phyloP scores from a whole-genome alignment of 164 flowering plant genomes.

The Echeveria elegans region DNA sequence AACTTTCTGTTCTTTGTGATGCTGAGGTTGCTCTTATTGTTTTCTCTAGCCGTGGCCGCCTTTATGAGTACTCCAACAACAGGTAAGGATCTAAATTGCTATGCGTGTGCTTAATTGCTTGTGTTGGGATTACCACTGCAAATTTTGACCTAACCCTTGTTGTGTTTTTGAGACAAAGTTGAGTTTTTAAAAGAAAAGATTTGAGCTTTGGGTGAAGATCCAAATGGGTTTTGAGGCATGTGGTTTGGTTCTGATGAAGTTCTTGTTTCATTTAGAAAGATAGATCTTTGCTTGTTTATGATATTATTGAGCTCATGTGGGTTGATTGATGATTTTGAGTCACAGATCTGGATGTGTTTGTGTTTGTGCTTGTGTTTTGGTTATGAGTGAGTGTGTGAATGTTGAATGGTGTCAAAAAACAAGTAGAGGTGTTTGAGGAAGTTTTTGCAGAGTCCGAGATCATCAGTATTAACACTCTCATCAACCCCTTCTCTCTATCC shows the following conservation, averaged over 20 bases:
- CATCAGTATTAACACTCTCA: conserved; percentile 18
- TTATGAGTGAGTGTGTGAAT: conserved; percentile 4
- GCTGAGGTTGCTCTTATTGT: conserved; percentile 74
- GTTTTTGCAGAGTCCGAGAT: conserved; percentile 23
- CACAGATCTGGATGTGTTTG: conserved; percentile 6
- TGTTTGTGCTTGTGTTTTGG: no score
- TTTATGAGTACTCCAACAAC: conserved; percentile 72
- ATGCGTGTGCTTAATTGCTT: neutral
- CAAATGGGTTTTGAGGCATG: neutral
- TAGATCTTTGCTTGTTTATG: neutral
- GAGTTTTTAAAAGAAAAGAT: neutral
- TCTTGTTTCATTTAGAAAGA: no score
- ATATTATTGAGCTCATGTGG: conserved; percentile 2
- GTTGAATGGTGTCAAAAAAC: conserved; percentile 9
- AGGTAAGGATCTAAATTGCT: conserved; percentile 47
- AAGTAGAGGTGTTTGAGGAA: conserved; percentile 19
- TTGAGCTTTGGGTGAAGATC: neutral
- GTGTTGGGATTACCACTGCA: neutral
- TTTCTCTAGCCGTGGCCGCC: conserved; percentile 80
- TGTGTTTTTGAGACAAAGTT: neutral
- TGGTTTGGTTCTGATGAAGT: neutral
- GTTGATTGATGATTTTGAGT: neutral
- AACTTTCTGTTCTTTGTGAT: conserved; percentile 71
- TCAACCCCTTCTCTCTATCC: conserved; percentile 13
- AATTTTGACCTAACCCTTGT: neutral